phyloP scores from a whole-genome alignment of 176 grass and related monocot species.

The Carex cristatella region DNA sequence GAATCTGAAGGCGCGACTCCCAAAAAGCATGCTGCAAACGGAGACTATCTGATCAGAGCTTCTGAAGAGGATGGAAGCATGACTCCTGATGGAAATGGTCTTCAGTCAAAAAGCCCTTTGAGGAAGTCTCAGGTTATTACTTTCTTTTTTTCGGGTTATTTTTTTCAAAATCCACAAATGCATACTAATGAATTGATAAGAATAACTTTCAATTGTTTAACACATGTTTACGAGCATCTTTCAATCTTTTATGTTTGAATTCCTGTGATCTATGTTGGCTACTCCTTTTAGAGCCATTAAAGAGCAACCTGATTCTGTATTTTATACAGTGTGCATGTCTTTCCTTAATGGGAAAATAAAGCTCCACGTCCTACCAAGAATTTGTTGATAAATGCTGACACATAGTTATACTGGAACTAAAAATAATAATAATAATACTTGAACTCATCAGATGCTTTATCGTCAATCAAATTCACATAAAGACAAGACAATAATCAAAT shows the following conservation, averaged over 20 bases:
- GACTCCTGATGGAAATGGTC: background rate
- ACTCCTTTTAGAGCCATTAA: background rate
- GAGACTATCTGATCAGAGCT: background rate
- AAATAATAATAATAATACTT: background rate
- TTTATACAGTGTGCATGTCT: background rate
- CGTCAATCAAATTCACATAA: background rate
- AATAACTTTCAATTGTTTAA: background rate
- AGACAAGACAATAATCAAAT: background rate
- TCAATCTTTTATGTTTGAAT: background rate
- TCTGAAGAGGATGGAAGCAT: background rate
- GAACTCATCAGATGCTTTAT: background rate
- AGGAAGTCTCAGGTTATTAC: slow-evolving; percentile 13
- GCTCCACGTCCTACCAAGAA: background rate
- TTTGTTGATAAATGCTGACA: too few species aligned
- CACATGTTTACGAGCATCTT: background rate
- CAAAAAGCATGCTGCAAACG: background rate
- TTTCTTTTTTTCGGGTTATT: slow-evolving; percentile 1
- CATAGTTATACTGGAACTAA: too few species aligned
- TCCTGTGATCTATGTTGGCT: background rate
- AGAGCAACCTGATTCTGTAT: background rate
- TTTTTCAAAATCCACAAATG: background rate
- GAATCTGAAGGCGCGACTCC: background rate
- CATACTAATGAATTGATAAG: background rate
- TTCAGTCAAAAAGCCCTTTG: slow-evolving; percentile 1
- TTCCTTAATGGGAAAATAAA: background rate